Evolutionary conservation across 2,329 filamentous ascomycete genomes (phyloP), one percentile per base, ranked within the genome.

Genomic region (Cyanodermella asteris): DNA sequence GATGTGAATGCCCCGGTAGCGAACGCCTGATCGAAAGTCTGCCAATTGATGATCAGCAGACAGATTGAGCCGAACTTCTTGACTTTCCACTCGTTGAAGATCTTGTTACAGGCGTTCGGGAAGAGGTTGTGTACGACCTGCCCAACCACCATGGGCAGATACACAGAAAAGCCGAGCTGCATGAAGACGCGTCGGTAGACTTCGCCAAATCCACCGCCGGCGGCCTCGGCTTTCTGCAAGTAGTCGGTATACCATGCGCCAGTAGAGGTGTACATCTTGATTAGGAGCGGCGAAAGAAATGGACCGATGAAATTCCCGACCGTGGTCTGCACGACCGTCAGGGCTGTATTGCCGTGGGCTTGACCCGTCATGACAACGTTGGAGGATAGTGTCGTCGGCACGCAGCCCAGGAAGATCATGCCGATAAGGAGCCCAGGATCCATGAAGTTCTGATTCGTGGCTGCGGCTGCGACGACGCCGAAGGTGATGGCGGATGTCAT

Each of bases 291-390:
- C 0, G 67, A 65, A 9, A 78, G 39, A 40, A 78, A 75, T 0
- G 71, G 61, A 2, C 72, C 72, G 1, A 69, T 48, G 7, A 76
- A 56, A 43, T 78, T 77, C 16, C 71, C 72, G 22, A 78, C 50
- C 6, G 75, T 58, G 2, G 74, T 71, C 38, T 75, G 70, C 16
- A 76, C 69, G 31, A 72, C 55, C 24, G 63, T 63, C 0, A 66
- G 62, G 3, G 63, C 63, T 30, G 68, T 63, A 35, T 77, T 73
- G 5, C 72, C 72, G 18, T 70, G 64, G 0, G 72, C 64, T 19
- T 64, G 56, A 14, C 69, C 52, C 5, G 72, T 77, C 70, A 77
- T 76, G 20, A 77, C 67, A 6, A 75, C 67, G 41, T 77, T 77
- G 22, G 66, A 74, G 6, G 68, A 62, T 37, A 77, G 72, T 1